Conservation (phyloP, 1,284 basidiomycete species). For the Schizopora paradoxa region DNA sequence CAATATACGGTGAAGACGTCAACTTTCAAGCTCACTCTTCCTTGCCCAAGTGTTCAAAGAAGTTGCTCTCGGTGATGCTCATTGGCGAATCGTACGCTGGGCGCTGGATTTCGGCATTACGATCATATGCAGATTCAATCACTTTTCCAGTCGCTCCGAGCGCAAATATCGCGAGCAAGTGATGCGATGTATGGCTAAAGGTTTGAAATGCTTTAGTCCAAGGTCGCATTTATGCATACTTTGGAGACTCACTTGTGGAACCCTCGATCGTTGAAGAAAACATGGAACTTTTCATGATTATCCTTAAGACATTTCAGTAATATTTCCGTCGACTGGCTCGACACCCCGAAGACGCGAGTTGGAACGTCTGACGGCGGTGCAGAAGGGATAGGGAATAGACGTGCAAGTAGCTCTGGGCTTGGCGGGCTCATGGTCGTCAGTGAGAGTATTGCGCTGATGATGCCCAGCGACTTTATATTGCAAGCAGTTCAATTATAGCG, state of each 20-base stretch:
- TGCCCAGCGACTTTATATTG: too few species aligned
- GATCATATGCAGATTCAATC: conserved; percentile 39
- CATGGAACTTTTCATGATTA: conserved; percentile 52
- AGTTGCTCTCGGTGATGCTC: conserved; percentile 38
- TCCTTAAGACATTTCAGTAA: conserved; percentile 44
- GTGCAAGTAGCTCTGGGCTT: too few species aligned
- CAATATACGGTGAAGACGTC: background rate
- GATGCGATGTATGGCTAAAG: conserved; percentile 45
- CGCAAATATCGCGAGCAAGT: conserved; percentile 43
- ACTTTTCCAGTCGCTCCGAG: conserved; percentile 39
- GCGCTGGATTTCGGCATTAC: conserved; percentile 35
- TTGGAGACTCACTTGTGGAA: conserved; percentile 47
- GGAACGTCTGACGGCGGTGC: too few species aligned
- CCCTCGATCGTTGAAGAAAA: conserved; percentile 52
- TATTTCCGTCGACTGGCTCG: conserved; percentile 18
- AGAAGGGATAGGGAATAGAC: too few species aligned
- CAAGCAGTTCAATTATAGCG: too few species aligned
- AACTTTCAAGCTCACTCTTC: conserved; percentile 32
- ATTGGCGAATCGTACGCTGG: conserved; percentile 37
- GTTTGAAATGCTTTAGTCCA: background rate
- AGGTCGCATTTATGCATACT: background rate
- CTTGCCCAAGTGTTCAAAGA: conserved; percentile 44
- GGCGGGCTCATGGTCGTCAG: too few species aligned
- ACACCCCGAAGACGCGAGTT: background rate
- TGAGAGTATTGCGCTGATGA: too few species aligned